A percentile compares a stretch with the other conserved stretches of the same genome.
phyloP scores from a whole-genome alignment of 306 rosid species.

The Trifolium dubium region DNA sequence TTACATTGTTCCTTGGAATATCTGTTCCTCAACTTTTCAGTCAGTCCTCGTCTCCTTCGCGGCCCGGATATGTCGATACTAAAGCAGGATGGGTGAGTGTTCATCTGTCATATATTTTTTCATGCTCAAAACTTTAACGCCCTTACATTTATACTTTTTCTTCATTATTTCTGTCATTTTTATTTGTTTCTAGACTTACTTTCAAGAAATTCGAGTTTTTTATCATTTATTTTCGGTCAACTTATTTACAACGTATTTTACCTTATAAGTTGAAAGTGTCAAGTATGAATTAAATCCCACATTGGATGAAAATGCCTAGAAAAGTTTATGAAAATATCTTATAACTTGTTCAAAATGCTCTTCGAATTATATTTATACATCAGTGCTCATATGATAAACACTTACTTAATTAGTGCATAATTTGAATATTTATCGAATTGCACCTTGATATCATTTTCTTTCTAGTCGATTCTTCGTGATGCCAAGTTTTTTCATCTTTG shows the following conservation, averaged over 20 bases:
- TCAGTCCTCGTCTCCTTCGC: conserved; percentile 57
- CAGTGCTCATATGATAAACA: no score
- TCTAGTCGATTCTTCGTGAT: background rate
- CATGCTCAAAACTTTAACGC: background rate
- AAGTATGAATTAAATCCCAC: background rate
- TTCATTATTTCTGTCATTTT: background rate
- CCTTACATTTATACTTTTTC: background rate
- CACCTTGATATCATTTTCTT: background rate
- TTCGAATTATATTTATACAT: no score
- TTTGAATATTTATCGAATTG: no score
- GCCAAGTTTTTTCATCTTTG: conserved; percentile 23
- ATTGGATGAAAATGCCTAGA: no score
- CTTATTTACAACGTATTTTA: background rate
- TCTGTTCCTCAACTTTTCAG: conserved; percentile 82
- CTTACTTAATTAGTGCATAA: no score
- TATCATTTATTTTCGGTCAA: background rate
- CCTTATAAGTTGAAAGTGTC: background rate
- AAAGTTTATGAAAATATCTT: background rate
- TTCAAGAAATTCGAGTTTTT: background rate
- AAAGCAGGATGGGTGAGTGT: conserved; percentile 88
- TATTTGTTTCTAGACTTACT: background rate
- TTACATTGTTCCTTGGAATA: conserved; percentile 80
- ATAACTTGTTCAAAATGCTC: no score
- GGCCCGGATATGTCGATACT: conserved; percentile 70
- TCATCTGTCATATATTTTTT: background rate